phyloP scores from a whole-genome alignment of 805 yeast genomes.

The Yamadazyma scolyti region DNA sequence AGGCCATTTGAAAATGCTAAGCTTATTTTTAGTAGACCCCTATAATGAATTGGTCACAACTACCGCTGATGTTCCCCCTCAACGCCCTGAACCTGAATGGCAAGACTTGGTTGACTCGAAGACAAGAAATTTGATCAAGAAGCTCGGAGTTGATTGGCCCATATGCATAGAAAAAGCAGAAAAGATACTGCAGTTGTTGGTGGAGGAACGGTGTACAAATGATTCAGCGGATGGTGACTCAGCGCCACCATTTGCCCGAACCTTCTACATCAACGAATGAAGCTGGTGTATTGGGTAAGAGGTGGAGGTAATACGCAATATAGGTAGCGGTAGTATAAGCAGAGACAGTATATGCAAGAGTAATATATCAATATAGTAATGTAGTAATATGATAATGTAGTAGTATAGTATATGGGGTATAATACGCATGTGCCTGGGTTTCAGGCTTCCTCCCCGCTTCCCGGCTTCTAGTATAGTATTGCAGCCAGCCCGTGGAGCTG shows the following conservation, averaged over 20 bases:
- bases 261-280: no score
- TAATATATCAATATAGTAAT: no score
- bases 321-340: no score
- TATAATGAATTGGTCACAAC: conserved; percentile 20
- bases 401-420: no score
- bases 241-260: conserved; percentile 13
- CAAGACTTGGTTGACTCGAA: conserved; percentile 9
- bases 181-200: conserved; percentile 20
- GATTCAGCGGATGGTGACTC: conserved; percentile 9
- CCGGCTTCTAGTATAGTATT: conserved; percentile 3
- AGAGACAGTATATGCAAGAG: no score
- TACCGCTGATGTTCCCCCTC: conserved; percentile 33
- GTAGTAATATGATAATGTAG: no score
- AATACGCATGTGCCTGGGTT: no score
- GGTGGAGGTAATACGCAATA: no score
- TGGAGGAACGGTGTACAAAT: conserved; percentile 26
- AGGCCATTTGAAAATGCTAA: conserved; percentile 35
- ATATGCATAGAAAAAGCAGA: conserved; percentile 15
- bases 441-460: no score
- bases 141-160: neutral
- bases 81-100: conserved; percentile 34
- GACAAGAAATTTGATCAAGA: neutral
- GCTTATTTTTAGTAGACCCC: conserved; percentile 37
- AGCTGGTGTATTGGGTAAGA: no score
- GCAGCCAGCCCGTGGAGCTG: conserved; percentile 16